A percentile compares a stretch with the other conserved stretches of the same genome.
Evolutionary conservation across 2,329 filamentous ascomycete species (phyloP).

Genomic region (Phaeosphaeria sp.): DNA sequence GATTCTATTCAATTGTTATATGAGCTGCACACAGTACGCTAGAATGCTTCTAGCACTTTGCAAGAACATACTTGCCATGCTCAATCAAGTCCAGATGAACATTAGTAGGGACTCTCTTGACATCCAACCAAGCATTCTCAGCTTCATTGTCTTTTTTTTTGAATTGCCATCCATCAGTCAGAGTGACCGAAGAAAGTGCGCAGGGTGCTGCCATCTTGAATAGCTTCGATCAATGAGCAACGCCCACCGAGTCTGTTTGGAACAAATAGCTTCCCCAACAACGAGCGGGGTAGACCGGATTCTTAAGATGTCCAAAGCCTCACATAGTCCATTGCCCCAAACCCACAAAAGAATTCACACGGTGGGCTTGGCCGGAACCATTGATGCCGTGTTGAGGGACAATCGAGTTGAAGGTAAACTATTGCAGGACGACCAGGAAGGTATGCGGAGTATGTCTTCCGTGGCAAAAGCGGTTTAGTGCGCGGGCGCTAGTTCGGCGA

Average conservation of each 20-base stretch:
- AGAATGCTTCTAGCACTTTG: not conserved
- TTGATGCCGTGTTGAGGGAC: conserved; percentile 33
- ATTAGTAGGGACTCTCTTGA: conserved; percentile 55
- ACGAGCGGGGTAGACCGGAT: conserved; percentile 14
- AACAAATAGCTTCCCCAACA: conserved; percentile 7
- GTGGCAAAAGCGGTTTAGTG: not conserved
- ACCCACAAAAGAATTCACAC: conserved; percentile 31
- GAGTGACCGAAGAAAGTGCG: conserved; percentile 29
- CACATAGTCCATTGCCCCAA: conserved; percentile 17
- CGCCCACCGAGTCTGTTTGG: not conserved
- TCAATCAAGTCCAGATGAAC: conserved; percentile 57
- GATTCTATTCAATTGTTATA: conserved; percentile 46
- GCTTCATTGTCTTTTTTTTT: conserved; percentile 52
- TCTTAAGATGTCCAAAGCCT: conserved; percentile 8
- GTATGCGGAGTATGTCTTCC: conserved; percentile 6
- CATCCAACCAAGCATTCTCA: conserved; percentile 52
- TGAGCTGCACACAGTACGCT: not conserved
- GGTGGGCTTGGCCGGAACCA: conserved; percentile 33
- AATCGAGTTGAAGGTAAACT: conserved; percentile 26
- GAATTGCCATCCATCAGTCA: conserved; percentile 54
- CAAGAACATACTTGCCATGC: conserved; percentile 51
- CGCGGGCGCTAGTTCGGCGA: not conserved
- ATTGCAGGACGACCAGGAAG: conserved; percentile 23
- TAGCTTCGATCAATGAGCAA: not conserved
- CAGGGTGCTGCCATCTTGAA: conserved; percentile 34